phyloP scores from a whole-genome alignment of 2,329 filamentous ascomycete species.

The Volutella citrinella region DNA sequence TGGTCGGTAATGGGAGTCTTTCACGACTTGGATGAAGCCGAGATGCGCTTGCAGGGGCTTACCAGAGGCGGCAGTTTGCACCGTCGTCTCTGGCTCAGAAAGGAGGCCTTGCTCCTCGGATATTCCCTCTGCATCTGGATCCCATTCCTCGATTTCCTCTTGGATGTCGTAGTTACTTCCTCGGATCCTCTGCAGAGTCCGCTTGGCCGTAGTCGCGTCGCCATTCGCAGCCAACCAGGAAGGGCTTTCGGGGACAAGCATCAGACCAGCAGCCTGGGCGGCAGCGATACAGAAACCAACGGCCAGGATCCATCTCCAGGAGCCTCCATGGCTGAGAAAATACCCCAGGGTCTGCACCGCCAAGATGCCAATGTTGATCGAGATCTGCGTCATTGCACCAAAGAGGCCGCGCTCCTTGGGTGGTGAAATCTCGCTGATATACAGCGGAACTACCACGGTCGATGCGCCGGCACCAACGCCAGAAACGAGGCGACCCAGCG shows the following conservation, averaged over 20 bases:
- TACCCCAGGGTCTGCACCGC: slow-evolving; percentile 80
- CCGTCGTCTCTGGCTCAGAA: slow-evolving; percentile 25
- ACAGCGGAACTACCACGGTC: slow-evolving; percentile 90
- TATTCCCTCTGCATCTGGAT: slow-evolving; percentile 36
- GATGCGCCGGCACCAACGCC: slow-evolving; percentile 84
- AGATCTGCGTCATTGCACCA: slow-evolving; percentile 81
- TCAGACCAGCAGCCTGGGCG: slow-evolving; percentile 66
- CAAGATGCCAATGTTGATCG: slow-evolving; percentile 89
- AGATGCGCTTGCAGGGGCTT: slow-evolving; percentile 38
- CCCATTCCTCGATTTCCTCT: slow-evolving; percentile 67
- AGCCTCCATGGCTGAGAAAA: slow-evolving; percentile 74
- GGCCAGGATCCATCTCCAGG: slow-evolving; percentile 83
- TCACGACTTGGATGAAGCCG: slow-evolving; percentile 63
- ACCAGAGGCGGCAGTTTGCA: slow-evolving; percentile 3
- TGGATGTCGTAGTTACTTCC: slow-evolving; percentile 67
- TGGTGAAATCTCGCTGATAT: slow-evolving; percentile 89
- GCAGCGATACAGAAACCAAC: slow-evolving; percentile 67
- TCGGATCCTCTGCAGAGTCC: slow-evolving; percentile 71
- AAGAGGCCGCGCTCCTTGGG: slow-evolving; percentile 74
- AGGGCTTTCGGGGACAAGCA: slow-evolving; percentile 82
- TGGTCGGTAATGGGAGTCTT: slow-evolving; percentile 64
- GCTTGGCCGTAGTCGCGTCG: slow-evolving; percentile 59
- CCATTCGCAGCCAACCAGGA: slow-evolving; percentile 76
- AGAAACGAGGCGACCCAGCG: slow-evolving; percentile 72
- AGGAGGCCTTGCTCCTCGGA: slow-evolving; percentile 73